These are phyloP conservation scores for Debaryomyces fabryi DNA, from an alignment of 1,139 yeast genomes.

Conservation along the genomic window DNA sequence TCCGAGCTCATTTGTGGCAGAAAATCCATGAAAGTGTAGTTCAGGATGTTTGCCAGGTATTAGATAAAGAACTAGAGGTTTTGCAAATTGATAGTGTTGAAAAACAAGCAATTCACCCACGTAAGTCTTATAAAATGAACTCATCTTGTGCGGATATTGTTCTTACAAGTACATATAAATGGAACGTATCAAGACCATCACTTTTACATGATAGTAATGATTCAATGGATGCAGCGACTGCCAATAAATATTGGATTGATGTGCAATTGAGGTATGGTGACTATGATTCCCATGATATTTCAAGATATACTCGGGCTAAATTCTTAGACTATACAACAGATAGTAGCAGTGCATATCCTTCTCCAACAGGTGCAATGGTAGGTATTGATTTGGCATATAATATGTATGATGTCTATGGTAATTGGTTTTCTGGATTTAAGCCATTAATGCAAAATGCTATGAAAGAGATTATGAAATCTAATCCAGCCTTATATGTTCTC, in stretches of 20 bases:
- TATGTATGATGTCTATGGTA: slow-evolving; percentile 95
- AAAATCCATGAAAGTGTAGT: slow-evolving; percentile 96
- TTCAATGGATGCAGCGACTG: slow-evolving; percentile 47
- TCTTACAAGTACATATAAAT: slow-evolving; percentile 70
- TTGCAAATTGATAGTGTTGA: slow-evolving; percentile 84
- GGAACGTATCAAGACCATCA: slow-evolving; percentile 88
- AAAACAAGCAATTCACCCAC: slow-evolving; percentile 92
- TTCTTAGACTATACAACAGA: slow-evolving; percentile 92
- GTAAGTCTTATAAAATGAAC: slow-evolving; percentile 97
- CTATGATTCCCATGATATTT: slow-evolving; percentile 95
- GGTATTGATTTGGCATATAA: slow-evolving; percentile 95
- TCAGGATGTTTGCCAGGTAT: slow-evolving; percentile 87
- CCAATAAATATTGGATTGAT: slow-evolving; percentile 91
- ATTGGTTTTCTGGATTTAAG: slow-evolving; percentile 96
- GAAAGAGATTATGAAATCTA: slow-evolving; percentile 92
- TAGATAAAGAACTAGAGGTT: slow-evolving; percentile 85
- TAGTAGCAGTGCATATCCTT: slow-evolving; percentile 82
- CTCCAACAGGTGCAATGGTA: slow-evolving; percentile 89
- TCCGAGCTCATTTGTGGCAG: slow-evolving; percentile 98
- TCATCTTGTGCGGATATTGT: slow-evolving; percentile 93
- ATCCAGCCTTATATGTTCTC: slow-evolving; percentile 89
- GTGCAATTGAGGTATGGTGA: slow-evolving; percentile 96
- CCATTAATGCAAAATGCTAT: slow-evolving; percentile 88
- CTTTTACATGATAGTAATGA: slow-evolving; percentile 67
- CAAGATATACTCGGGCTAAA: slow-evolving; percentile 91